These are phyloP conservation scores for Bipolaris victoriae DNA, from an alignment of 2,329 filamentous ascomycete species.

Conservation along the genomic window DNA sequence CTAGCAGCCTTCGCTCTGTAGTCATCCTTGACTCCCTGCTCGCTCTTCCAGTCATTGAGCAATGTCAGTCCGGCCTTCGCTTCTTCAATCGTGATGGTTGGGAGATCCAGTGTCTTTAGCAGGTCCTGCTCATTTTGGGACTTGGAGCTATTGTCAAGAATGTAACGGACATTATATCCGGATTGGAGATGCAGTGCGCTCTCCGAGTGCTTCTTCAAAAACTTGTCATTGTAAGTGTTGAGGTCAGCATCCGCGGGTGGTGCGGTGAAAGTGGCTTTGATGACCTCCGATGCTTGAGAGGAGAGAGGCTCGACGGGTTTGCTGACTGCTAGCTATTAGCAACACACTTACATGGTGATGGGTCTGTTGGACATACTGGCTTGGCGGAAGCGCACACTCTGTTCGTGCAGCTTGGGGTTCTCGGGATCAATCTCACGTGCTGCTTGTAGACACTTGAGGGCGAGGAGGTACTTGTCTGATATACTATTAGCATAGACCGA, in stretches of 20 bases:
- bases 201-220: conserved; percentile 65
- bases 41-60: conserved; percentile 59
- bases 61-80: conserved; percentile 62
- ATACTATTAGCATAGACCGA: conserved; percentile 4
- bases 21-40: conserved; percentile 55
- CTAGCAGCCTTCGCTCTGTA: conserved; percentile 53
- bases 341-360: not conserved
- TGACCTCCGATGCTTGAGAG: conserved; percentile 69
- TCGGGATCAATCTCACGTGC: conserved; percentile 71
- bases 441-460: conserved; percentile 82
- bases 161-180: conserved; percentile 64
- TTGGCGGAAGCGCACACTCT: conserved; percentile 72
- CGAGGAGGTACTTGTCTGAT: conserved; percentile 83
- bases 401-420: conserved; percentile 76
- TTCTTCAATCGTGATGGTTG: conserved; percentile 61
- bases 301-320: conserved; percentile 60
- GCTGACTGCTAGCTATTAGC: conserved; percentile 32
- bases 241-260: conserved; percentile 64
- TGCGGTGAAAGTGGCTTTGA: conserved; percentile 71
- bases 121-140: conserved; percentile 66
- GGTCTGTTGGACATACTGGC: conserved; percentile 48
- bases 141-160: conserved; percentile 64
- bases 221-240: conserved; percentile 70
- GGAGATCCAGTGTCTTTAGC: conserved; percentile 61
- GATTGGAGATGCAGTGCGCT: conserved; percentile 69